These are phyloP conservation scores for Pelargonium citronellum DNA, from an alignment of 441 rosid genomes.

Conservation along the genomic window DNA sequence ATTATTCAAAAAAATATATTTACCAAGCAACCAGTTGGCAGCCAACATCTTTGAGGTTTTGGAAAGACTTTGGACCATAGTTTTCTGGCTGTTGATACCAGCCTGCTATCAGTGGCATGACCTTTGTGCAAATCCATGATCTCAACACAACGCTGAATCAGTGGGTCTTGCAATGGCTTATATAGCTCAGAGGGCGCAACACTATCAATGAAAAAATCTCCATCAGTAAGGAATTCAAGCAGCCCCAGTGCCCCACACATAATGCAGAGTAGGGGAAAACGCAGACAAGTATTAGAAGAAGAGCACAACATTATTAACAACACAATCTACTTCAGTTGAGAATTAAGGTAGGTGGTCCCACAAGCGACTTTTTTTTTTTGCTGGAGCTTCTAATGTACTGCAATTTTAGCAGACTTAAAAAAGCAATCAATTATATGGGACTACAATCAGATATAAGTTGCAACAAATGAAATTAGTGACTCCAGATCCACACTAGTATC, in stretches of 20 bases:
- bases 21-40: slow-evolving; percentile 94
- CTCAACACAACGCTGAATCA: slow-evolving; percentile 63
- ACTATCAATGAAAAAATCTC: slow-evolving; percentile 33
- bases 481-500: slow-evolving; percentile 4
- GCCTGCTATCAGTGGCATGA: slow-evolving; percentile 28
- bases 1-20: slow-evolving; percentile 9
- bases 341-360: too few relatives aligned
- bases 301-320: background rate
- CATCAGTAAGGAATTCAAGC: slow-evolving; percentile 22
- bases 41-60: slow-evolving; percentile 84
- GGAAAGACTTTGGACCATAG: slow-evolving; percentile 78
- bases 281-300: background rate
- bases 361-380: too few relatives aligned
- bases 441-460: too few relatives aligned
- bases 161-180: slow-evolving; percentile 67
- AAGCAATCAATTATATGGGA: background rate
- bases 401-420: background rate
- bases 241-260: slow-evolving; percentile 4
- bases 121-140: slow-evolving; percentile 45
- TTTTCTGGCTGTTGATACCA: slow-evolving; percentile 32
- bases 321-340: background rate
- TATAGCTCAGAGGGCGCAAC: slow-evolving; percentile 57
- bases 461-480: too few relatives aligned
- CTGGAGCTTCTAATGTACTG: background rate
- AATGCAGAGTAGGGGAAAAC: background rate